Base-by-base conservation (phyloP, 2,329 filamentous ascomycete species). In the Pyrenophora teres region DNA sequence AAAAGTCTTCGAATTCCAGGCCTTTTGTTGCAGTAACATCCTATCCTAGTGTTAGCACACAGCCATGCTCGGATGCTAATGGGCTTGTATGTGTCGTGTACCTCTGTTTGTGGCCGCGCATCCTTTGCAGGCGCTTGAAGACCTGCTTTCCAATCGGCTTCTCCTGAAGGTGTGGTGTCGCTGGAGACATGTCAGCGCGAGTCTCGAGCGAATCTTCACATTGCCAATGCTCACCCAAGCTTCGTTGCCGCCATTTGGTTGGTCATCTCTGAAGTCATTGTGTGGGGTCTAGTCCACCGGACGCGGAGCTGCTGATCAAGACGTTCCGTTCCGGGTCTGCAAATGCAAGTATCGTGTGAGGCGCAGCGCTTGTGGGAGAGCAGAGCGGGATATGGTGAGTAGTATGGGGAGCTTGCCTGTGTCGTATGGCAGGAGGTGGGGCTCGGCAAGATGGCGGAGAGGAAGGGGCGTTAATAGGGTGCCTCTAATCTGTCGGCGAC, bases 21-120 rank as follows among this genome's bases (percentile, higher is more conserved):
- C 94, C 94, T 79, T 97, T 97, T 27, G 93, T 99, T 68, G 92
- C 92, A 51, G 93, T 97, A 56, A 99, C 95, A 89, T 99, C 94
- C 89, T 96, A 16, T 36, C 25, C n/a, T 8, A 25, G 36, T 43
- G 57, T 55, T 45, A 56, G 63, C 42, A 40, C 18, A 45, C 9
- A 5, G 18, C 18, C 12, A 21, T 21, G 15, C 15, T 10, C 30
- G 10, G 32, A 35, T 31, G 2, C 6, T 19, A 2, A 23, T 13
- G 8, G 19, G 4, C 10, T n/a, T 9, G n/a, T 13, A 36, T 19
- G 43, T 40, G 39, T 32, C 27, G 46, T 75, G 53, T 74, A 90
- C 88, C 81, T 93, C 90, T 60, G 90, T 94, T 77, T 94, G 90
- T 64, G 88, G 85, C 76, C 90, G 84, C 66, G 80, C 85, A 72